A percentile compares a stretch with the other conserved stretches of the same genome.
phyloP scores from a whole-genome alignment of 768 basidiomycete genomes.

The Hydnomerulius pinastri region DNA sequence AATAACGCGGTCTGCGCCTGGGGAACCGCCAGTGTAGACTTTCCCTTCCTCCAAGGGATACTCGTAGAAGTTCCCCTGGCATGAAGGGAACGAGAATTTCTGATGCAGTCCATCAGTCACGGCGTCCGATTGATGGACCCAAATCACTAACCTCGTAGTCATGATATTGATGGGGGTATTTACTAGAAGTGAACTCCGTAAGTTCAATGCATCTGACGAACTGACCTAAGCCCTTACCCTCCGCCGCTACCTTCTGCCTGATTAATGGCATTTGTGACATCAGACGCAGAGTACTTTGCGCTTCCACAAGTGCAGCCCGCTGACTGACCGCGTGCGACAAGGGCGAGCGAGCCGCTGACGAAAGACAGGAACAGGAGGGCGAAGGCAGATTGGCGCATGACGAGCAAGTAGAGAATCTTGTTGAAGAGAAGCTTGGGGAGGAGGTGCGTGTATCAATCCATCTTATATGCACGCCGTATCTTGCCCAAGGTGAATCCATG shows the following conservation, averaged over 20 bases:
- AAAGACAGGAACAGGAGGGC: background rate
- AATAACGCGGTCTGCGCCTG: conserved; percentile 31
- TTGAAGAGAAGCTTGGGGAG: too few species aligned
- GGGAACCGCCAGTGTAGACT: conserved; percentile 27
- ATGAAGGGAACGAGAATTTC: conserved; percentile 25
- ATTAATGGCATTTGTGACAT: conserved; percentile 21
- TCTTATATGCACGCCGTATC: background rate
- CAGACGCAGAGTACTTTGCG: conserved; percentile 15
- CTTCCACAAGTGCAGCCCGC: conserved; percentile 23
- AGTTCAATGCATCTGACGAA: too few species aligned
- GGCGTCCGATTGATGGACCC: background rate
- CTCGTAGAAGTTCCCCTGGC: conserved; percentile 22
- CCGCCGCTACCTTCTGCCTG: conserved; percentile 21
- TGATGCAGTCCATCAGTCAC: background rate
- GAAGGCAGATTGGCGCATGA: background rate
- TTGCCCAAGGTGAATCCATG: background rate
- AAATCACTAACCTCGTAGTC: conserved; percentile 25
- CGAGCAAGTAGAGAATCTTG: background rate
- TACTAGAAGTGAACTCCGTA: conserved; percentile 7
- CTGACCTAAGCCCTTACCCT: conserved; percentile 16
- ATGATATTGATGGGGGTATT: conserved; percentile 30
- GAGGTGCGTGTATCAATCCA: background rate
- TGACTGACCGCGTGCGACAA: conserved; percentile 13
- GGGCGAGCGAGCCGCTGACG: background rate
- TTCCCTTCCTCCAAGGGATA: conserved; percentile 23